Conservation (phyloP, 495 filamentous ascomycete species). For the Penicillium dipodomyicola region DNA sequence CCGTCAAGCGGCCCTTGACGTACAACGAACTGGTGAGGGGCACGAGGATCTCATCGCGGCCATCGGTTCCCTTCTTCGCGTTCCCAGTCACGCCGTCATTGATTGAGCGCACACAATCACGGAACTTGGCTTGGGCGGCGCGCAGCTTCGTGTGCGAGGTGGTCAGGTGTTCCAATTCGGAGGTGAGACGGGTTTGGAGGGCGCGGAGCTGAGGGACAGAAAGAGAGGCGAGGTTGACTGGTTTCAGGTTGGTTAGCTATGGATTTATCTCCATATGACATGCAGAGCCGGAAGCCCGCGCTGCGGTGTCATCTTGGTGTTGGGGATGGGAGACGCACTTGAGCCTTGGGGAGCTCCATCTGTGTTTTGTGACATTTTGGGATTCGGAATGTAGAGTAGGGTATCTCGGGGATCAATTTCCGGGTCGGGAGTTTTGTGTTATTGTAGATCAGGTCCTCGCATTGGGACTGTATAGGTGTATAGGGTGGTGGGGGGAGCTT, state of each 20-base stretch:
- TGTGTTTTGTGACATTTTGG: slow-evolving; percentile 29
- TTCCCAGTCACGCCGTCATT: slow-evolving; percentile 54
- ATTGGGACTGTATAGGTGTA: slow-evolving; percentile 15
- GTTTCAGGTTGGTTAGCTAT: background rate
- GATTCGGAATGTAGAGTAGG: background rate
- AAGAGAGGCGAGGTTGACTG: slow-evolving; percentile 64
- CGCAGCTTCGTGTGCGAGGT: slow-evolving; percentile 84
- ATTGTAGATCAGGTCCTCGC: slow-evolving; percentile 6
- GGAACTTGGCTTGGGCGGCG: slow-evolving; percentile 84
- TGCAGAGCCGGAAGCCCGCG: background rate
- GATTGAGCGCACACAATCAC: slow-evolving; percentile 78
- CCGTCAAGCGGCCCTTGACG: slow-evolving; percentile 76
- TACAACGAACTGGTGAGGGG: slow-evolving; percentile 92
- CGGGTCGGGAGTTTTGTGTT: background rate
- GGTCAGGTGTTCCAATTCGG: slow-evolving; percentile 91
- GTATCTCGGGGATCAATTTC: background rate
- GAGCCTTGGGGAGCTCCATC: slow-evolving; percentile 33
- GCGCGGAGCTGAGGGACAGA: slow-evolving; percentile 55
- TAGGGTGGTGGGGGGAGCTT: slow-evolving; percentile 22
- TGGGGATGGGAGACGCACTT: slow-evolving; percentile 23
- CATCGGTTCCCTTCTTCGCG: slow-evolving; percentile 37
- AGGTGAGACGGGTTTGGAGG: slow-evolving; percentile 92
- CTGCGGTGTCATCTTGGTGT: background rate
- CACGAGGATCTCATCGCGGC: slow-evolving; percentile 66
- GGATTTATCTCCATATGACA: background rate